A percentile compares a stretch with the other conserved stretches of the same genome.
Evolutionary conservation across 768 basidiomycete species (phyloP).

Genomic region (Boletus huronensis): DNA sequence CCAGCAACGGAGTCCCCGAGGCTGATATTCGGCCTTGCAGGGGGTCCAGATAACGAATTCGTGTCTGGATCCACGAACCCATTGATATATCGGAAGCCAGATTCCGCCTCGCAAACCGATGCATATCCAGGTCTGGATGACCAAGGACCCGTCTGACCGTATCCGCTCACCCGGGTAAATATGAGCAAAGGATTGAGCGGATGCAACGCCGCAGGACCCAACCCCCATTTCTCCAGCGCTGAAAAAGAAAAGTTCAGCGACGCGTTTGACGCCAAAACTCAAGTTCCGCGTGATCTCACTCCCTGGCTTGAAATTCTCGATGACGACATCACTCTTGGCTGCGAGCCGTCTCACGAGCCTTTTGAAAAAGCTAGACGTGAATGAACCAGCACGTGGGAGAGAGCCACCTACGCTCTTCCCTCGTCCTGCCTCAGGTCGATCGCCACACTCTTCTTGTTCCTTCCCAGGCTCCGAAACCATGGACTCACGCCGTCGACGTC

Average conservation of each 20-base stretch:
- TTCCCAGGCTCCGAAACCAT: slow-evolving; percentile 68
- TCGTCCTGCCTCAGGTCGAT: slow-evolving; percentile 60
- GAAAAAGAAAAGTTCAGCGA: neutral
- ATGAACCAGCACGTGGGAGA: neutral
- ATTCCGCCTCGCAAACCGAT: slow-evolving; percentile 73
- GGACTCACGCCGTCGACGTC: slow-evolving; percentile 70
- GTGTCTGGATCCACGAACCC: slow-evolving; percentile 56
- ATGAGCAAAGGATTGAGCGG: slow-evolving; percentile 85
- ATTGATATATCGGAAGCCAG: slow-evolving; percentile 72
- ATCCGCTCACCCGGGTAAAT: slow-evolving; percentile 82
- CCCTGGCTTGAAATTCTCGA: slow-evolving; percentile 75
- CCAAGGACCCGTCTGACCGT: slow-evolving; percentile 76
- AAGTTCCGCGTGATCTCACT: slow-evolving; percentile 38
- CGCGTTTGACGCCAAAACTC: neutral
- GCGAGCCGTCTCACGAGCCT: slow-evolving; percentile 63
- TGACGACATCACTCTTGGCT: slow-evolving; percentile 57
- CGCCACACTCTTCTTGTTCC: slow-evolving; percentile 73
- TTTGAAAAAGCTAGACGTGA: neutral
- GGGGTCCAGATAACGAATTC: slow-evolving; percentile 54
- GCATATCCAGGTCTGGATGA: slow-evolving; percentile 67
- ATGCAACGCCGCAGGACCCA: slow-evolving; percentile 55
- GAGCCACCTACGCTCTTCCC: slow-evolving; percentile 44
- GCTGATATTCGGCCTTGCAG: slow-evolving; percentile 69
- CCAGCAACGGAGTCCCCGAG: slow-evolving; percentile 71
- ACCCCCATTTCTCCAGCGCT: slow-evolving; percentile 70